phyloP scores from a whole-genome alignment of 805 yeast genomes.

The Candida schatavii region DNA sequence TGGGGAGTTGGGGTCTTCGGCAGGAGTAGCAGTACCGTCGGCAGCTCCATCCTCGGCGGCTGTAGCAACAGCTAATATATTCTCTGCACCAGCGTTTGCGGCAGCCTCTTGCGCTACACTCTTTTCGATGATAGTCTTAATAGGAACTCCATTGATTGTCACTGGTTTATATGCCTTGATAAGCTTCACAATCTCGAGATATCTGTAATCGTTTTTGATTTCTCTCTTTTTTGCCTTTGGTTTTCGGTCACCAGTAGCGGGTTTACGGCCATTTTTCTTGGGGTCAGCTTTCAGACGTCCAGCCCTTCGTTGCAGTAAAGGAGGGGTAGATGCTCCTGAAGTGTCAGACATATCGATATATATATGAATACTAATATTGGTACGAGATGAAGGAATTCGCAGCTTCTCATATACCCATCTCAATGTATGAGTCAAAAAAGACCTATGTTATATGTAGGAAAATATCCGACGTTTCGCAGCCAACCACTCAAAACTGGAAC shows the following conservation, averaged over 20 bases:
- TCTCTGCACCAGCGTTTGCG: not conserved
- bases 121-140: constrained; percentile 9
- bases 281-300: too few species aligned
- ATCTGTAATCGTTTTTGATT: constrained; percentile 20
- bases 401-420: too few species aligned
- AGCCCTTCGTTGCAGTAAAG: not conserved
- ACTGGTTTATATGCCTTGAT: constrained; percentile 29
- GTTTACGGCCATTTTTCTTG: not conserved
- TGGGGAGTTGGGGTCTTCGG: not conserved
- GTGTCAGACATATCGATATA: not conserved
- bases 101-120: constrained; percentile 5
- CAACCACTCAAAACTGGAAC: too few species aligned
- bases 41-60: not conserved
- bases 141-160: constrained; percentile 34
- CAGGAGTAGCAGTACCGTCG: not conserved
- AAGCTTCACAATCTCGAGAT: constrained; percentile 32
- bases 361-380: too few species aligned
- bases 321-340: not conserved
- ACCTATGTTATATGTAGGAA: too few species aligned
- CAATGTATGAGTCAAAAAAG: too few species aligned
- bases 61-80: not conserved
- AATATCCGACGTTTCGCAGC: too few species aligned
- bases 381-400: too few species aligned
- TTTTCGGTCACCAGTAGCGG: not conserved
- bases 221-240: constrained; percentile 7